Evolutionary conservation across 2,329 filamentous ascomycete genomes (phyloP).

Genomic region (Trichophyton verrucosum): DNA sequence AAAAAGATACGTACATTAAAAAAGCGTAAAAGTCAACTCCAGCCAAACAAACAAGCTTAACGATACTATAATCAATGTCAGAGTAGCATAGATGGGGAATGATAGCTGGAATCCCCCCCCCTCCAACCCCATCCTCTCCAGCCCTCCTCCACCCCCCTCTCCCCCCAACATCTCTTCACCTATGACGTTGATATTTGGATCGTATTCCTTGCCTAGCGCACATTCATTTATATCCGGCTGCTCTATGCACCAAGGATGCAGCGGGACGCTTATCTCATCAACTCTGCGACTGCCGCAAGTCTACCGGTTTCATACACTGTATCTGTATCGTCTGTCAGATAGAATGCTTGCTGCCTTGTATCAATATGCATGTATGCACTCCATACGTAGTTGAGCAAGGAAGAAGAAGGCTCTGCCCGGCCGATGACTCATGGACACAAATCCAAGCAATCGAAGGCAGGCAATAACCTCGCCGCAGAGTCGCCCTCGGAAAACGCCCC

Average conservation of each 20-base stretch:
- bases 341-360: too few species aligned
- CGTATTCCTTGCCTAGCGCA: neutral
- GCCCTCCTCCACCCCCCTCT: neutral
- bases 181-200: neutral
- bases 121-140: too few species aligned
- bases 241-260: neutral
- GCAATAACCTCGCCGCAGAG: neutral
- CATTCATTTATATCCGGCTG: neutral
- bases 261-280: slow-evolving; percentile 1
- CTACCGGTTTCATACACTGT: neutral
- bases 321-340: neutral
- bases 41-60: neutral
- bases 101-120: too few species aligned
- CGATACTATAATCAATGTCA: neutral
- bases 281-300: neutral
- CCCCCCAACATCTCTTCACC: neutral
- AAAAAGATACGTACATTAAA: neutral
- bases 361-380: neutral
- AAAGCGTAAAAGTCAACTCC: neutral
- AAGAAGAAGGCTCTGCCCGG: neutral
- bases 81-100: too few species aligned
- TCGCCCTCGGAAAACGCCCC: neutral
- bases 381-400: neutral
- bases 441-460: neutral
- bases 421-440: neutral